A percentile compares a stretch with the other conserved stretches of the same genome.
Conservation (phyloP, 78 protist species). For the Isochrysis galbana region DNA sequence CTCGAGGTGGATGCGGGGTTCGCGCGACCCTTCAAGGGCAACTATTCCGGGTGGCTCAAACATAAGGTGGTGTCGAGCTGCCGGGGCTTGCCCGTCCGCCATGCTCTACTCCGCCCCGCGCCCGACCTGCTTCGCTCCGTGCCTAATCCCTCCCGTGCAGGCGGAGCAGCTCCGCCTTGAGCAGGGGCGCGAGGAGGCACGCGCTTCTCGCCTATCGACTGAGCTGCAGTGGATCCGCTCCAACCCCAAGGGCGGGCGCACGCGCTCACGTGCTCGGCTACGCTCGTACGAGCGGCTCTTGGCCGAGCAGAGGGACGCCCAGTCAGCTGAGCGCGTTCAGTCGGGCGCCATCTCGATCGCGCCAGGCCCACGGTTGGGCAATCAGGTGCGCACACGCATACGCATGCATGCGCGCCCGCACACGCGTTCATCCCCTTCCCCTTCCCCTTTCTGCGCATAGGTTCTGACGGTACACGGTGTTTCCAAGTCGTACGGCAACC, state of each 20-base stretch:
- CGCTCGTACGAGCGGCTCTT: background rate
- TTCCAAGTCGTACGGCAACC: background rate
- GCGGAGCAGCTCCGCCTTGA: too few species aligned
- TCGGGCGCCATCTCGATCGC: background rate
- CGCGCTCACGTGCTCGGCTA: background rate
- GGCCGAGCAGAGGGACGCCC: background rate
- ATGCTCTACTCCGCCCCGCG: too few species aligned
- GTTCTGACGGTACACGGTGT: background rate
- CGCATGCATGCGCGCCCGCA: too few species aligned
- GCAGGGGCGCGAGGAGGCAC: too few species aligned
- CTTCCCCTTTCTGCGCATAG: too few species aligned
- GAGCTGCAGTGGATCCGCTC: background rate
- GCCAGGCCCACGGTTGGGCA: conserved; percentile 3
- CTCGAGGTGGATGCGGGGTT: conserved; percentile 69
- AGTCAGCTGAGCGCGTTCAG: background rate
- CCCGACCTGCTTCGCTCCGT: too few species aligned
- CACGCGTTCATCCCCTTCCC: too few species aligned
- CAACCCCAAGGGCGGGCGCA: background rate
- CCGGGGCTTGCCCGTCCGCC: too few species aligned
- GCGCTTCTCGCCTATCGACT: background rate
- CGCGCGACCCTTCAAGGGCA: conserved; percentile 48
- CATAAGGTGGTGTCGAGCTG: conserved; percentile 45
- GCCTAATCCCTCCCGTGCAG: too few species aligned
- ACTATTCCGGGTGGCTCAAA: conserved; percentile 62
- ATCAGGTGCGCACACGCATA: too few species aligned